Percentiles rank a stretch among this genome's conserved stretches.
phyloP scores from a whole-genome alignment of 2,329 filamentous ascomycete species.

The Scedosporium minutisporum region DNA sequence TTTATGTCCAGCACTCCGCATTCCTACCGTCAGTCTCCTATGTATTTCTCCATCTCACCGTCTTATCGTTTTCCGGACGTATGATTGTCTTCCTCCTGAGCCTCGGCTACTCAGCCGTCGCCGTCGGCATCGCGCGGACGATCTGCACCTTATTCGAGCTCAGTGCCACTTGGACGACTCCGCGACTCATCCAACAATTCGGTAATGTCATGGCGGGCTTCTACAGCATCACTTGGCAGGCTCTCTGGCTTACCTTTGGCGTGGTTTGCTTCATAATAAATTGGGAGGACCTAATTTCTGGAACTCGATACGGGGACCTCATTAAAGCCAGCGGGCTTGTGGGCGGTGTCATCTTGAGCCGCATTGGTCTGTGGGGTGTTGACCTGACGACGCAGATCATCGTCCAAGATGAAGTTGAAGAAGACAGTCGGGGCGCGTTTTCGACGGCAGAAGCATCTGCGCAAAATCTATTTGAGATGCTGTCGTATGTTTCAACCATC shows the following conservation, averaged over 20 bases:
- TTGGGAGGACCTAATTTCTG: conserved; percentile 30
- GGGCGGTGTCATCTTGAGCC: conserved; percentile 29
- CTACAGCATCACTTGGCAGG: conserved; percentile 62
- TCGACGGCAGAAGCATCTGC: conserved; percentile 57
- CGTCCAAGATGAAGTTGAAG: conserved; percentile 49
- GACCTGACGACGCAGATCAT: conserved; percentile 52
- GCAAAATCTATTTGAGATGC: conserved; percentile 62
- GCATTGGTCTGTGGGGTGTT: conserved; percentile 52
- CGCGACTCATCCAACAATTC: conserved; percentile 42
- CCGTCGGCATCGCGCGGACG: conserved; percentile 44
- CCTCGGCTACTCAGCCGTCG: conserved; percentile 37
- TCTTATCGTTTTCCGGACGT: conserved; percentile 48
- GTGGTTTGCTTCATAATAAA: neutral
- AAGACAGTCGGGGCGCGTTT: conserved; percentile 50
- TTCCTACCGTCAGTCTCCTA: conserved; percentile 52
- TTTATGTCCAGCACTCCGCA: conserved; percentile 44
- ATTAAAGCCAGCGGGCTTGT: conserved; percentile 11
- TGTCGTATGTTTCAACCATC: conserved; percentile 57
- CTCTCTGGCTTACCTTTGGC: conserved; percentile 39
- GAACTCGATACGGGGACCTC: neutral
- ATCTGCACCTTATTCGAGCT: conserved; percentile 46
- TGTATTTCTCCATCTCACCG: conserved; percentile 52
- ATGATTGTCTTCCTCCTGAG: conserved; percentile 56
- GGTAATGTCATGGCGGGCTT: conserved; percentile 56
- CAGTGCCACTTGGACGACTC: conserved; percentile 50